These are phyloP conservation scores for Cryomyces antarcticus DNA, from an alignment of 495 filamentous ascomycete species.

Conservation along the genomic window DNA sequence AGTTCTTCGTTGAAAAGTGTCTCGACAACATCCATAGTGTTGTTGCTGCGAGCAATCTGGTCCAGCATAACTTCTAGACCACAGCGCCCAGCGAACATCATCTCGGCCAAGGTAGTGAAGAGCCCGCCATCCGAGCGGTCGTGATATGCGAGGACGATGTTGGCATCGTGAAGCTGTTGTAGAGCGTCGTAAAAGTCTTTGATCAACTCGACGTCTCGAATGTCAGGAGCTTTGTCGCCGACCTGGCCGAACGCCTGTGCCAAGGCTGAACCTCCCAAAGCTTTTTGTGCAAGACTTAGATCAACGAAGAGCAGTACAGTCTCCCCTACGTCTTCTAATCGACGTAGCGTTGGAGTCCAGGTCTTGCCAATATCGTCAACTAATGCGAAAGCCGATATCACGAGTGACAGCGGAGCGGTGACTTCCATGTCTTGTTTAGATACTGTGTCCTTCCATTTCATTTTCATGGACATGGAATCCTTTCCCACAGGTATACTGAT, in stretches of 20 bases:
- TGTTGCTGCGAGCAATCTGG: slow-evolving; percentile 32
- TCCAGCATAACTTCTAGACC: slow-evolving; percentile 76
- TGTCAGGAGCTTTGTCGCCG: slow-evolving; percentile 65
- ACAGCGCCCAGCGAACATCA: slow-evolving; percentile 95
- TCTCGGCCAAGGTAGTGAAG: slow-evolving; percentile 79
- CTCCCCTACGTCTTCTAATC: slow-evolving; percentile 73
- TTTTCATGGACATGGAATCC: slow-evolving; percentile 98
- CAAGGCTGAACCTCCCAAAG: slow-evolving; percentile 78
- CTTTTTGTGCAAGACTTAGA: slow-evolving; percentile 53
- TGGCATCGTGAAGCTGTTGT: slow-evolving; percentile 64
- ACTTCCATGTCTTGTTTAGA: slow-evolving; percentile 57
- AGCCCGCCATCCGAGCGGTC: slow-evolving; percentile 87
- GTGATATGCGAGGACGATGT: slow-evolving; percentile 84
- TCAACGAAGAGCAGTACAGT: slow-evolving; percentile 82
- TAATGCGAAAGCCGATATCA: slow-evolving; percentile 75
- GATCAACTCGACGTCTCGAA: slow-evolving; percentile 60
- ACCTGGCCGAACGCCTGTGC: slow-evolving; percentile 82
- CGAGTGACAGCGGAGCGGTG: slow-evolving; percentile 72
- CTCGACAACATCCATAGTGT: slow-evolving; percentile 43
- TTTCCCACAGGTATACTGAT: slow-evolving; percentile 92
- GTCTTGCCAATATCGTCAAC: slow-evolving; percentile 63
- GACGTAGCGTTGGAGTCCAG: slow-evolving; percentile 79
- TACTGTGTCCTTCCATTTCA: slow-evolving; percentile 68
- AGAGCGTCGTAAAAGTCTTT: slow-evolving; percentile 87
- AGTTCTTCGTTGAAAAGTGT: slow-evolving; percentile 90